Evolutionary conservation across 768 basidiomycete species (phyloP), one percentile per base, ranked within the genome.

Genomic region (Serpula lacrymans): DNA sequence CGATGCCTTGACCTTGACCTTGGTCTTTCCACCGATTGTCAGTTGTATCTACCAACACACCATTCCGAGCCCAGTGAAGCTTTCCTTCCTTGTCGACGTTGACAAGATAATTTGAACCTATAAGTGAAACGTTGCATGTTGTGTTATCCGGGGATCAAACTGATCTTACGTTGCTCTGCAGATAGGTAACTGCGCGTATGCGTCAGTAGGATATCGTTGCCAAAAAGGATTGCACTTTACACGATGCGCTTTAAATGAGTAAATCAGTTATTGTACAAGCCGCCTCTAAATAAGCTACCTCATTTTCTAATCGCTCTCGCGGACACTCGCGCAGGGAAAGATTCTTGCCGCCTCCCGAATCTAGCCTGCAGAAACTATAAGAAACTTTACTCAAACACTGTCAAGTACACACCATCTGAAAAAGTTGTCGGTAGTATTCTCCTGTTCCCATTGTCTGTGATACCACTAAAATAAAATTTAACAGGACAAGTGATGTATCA

Each of bases 51-150:
- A 84, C 74, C 2, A 73, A 60, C 44, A 76, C 68, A 28, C 75
- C 63, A 48, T 74, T 82, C 36, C 71, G 71, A 2, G 73, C 77
- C 80, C 80, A 82, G 5, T 69, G 64, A 7, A 81, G 65, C 41
- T 65, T 72, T 2, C 82, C 82, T 14, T 72, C 59, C 1, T 57
- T 46, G 46, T 77, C 75, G 30, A 84, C 71, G 29, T 69, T 70
- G 38, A 80, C 75, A 3, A 84, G 68, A 49, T 85, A 85, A 51
- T 84, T 84, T 17, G 80, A 58, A 9, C 81, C 76, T 78, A 23
- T n/a, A 23, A 14, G 18, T 24, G 13, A 34, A 24, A 10, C 12
- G 23, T 31, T 26, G 33, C 28, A 41, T 23, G 24, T 8, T 29
- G 34, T 23, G 24, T 8, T 29, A 33, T 12, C 37, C 28, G 20